Conservation (phyloP, 2,329 filamentous ascomycete species). For the Dothideomycetes sp. region DNA sequence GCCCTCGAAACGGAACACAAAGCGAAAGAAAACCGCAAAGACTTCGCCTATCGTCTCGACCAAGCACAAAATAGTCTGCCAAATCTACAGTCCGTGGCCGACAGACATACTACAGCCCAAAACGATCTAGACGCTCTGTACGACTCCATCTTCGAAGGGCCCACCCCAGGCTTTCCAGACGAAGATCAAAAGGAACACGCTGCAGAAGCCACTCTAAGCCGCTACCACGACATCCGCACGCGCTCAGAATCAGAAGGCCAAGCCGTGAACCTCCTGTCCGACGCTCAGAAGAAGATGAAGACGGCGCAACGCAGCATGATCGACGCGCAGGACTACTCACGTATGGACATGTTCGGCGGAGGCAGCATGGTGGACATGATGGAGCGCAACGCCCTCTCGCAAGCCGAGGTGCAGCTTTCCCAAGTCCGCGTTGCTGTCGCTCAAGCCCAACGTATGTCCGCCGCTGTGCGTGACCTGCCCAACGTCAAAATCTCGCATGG, state of each 20-base stretch:
- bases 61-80: constrained; percentile 27
- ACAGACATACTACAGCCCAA: constrained; percentile 31
- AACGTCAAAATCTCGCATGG: constrained; percentile 18
- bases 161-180: constrained; percentile 42
- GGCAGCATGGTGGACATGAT: constrained; percentile 40
- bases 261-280: constrained; percentile 28
- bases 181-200: constrained; percentile 38
- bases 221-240: constrained; percentile 28
- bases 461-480: constrained; percentile 12
- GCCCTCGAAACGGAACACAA: constrained; percentile 39
- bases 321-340: constrained; percentile 30
- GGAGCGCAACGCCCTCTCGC: constrained; percentile 41
- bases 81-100: constrained; percentile 26
- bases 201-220: constrained; percentile 15
- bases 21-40: constrained; percentile 31
- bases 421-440: constrained; percentile 24
- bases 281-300: constrained; percentile 27
- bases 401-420: constrained; percentile 33
- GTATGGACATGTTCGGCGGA: constrained; percentile 40
- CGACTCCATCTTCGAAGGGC: constrained; percentile 42
- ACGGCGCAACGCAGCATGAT: constrained; percentile 28
- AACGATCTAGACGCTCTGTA: constrained; percentile 41
- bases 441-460: constrained; percentile 14
- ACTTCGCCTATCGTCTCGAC: constrained; percentile 28
- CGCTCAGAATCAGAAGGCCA: constrained; percentile 19